A percentile compares a stretch with the other conserved stretches of the same genome.
These are phyloP conservation scores for Dionaea muscipula DNA, from an alignment of 179 eudicot genomes.

Conservation along the genomic window DNA sequence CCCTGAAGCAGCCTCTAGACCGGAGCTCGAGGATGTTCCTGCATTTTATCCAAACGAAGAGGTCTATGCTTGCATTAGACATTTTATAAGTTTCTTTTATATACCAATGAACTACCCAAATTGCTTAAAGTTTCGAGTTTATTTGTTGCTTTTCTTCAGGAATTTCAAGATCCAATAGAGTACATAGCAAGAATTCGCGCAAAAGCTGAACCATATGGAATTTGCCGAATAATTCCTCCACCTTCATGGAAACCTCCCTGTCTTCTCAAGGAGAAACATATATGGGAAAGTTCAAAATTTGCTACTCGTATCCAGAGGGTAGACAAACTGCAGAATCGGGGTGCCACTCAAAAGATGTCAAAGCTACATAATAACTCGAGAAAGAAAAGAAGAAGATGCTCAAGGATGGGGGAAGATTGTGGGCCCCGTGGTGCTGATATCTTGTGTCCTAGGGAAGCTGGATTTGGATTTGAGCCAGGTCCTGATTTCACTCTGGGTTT, in stretches of 20 bases:
- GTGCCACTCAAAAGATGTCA: slow-evolving; percentile 35
- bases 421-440: slow-evolving; percentile 23
- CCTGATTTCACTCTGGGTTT: slow-evolving; percentile 81
- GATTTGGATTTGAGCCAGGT: slow-evolving; percentile 93
- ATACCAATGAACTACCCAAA: not conserved
- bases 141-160: slow-evolving; percentile 30
- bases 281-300: slow-evolving; percentile 71
- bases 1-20: slow-evolving; percentile 64
- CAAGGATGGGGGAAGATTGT: slow-evolving; percentile 35
- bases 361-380: slow-evolving; percentile 32
- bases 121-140: slow-evolving; percentile 6
- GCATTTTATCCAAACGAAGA: slow-evolving; percentile 85
- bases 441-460: slow-evolving; percentile 27
- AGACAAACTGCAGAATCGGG: slow-evolving; percentile 91
- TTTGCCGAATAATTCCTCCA: slow-evolving; percentile 93
- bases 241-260: slow-evolving; percentile 92
- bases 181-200: slow-evolving; percentile 69
- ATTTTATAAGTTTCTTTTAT: not conserved
- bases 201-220: slow-evolving; percentile 78
- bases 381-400: slow-evolving; percentile 77
- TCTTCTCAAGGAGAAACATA: slow-evolving; percentile 43
- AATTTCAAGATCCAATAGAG: slow-evolving; percentile 68
- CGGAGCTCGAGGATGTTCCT: slow-evolving; percentile 78
- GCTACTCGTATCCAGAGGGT: slow-evolving; percentile 74
- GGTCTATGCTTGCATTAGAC: slow-evolving; percentile 29